Base-by-base conservation (phyloP, 805 yeast genomes). In the Barnettozyma sp. region DNA sequence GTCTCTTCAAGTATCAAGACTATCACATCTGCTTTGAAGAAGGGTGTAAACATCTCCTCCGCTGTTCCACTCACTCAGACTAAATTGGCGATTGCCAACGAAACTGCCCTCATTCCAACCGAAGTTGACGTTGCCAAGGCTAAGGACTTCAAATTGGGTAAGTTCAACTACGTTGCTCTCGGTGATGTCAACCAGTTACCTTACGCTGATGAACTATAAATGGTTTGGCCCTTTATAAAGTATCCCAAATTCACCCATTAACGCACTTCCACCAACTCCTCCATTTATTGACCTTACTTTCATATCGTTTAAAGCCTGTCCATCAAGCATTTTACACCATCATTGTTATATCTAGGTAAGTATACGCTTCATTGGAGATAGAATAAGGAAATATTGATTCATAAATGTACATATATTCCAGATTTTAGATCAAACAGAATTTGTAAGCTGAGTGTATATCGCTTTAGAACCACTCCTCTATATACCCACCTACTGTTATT, bases 101-200 rank as follows among this genome's bases (percentile, higher is more conserved):
- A 60, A 38, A 22, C 56, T 40, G 44, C 63, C 24, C 52, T 55
- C 35, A 44, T 56, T 36, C 59, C 67, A 44, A 37, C 50, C 40
- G 56, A 62, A 37, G 49, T 63, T 22, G 58, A 64, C 35, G 59
- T 66, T 38, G 54, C 62, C 22, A 46, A 60, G 17, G 68, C 63
- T 36, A 62, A 65, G 43, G 47, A 54, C 41, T 67, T 57, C 59
- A 67, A 72, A 55, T 52, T 82, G 42, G 71, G 70, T 46, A 76
- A 76, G 55, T 79, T 78, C 69, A 86, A 80, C 68, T 79, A 82
- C 56, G 92, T 81, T 47, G 96, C 92, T 45, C 79, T 85, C 44
- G 98, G 97, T 65, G 81, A 86, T 62, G 76, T 81, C 43, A 80
- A 78, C 57, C 77, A 76, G 48, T 76, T 90, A 66, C 97, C 98